Conservation (phyloP, 2,329 filamentous ascomycete genomes). For the Leptographium wingfieldii region DNA sequence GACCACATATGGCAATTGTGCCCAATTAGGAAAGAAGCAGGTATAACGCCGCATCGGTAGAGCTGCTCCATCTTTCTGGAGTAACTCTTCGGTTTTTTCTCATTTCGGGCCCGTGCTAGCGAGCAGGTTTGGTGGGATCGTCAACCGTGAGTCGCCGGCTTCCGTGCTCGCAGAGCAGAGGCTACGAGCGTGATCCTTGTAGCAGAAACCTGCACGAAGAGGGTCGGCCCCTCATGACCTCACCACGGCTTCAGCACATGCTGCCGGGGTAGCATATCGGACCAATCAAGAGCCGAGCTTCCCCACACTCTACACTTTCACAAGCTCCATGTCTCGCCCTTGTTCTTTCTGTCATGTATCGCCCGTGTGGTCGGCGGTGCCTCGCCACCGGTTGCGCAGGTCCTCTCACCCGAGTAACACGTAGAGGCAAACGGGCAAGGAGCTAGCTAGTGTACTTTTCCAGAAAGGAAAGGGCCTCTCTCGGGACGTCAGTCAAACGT, state of each 20-base stretch:
- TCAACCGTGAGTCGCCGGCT: background rate
- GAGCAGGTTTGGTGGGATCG: background rate
- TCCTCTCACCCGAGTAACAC: background rate
- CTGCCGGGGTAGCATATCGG: background rate
- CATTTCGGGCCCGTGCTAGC: background rate
- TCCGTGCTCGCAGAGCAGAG: background rate
- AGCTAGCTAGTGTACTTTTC: background rate
- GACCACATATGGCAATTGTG: constrained; percentile 9
- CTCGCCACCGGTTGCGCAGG: constrained; percentile 1
- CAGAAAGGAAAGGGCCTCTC: background rate
- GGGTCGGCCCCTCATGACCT: background rate
- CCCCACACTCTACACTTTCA: constrained; percentile 21
- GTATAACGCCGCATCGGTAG: background rate
- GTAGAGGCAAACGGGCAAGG: background rate
- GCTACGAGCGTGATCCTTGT: background rate
- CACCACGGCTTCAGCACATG: constrained; percentile 2
- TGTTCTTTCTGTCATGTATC: background rate
- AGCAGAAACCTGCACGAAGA: background rate
- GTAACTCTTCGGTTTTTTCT: background rate
- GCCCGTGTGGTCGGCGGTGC: background rate
- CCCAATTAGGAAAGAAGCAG: constrained; percentile 10
- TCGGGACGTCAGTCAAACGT: background rate
- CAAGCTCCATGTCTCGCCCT: constrained; percentile 12
- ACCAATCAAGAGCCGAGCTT: constrained; percentile 11
- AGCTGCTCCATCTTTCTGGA: background rate